Base-by-base conservation (phyloP, 345 rosid genomes). In the Rhizophora apiculata region DNA sequence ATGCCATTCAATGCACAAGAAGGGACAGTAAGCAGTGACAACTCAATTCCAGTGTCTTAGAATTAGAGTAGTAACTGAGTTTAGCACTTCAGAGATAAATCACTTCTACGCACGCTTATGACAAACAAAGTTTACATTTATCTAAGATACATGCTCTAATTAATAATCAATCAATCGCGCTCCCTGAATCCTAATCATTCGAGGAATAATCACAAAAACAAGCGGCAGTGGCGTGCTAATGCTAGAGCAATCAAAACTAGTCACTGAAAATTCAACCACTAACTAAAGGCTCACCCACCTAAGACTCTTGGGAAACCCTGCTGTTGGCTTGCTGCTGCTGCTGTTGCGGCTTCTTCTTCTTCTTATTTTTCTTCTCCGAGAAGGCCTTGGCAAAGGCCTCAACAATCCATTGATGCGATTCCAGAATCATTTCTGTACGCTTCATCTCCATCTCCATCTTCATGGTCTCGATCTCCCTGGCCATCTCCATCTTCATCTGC, bases 371-470 rank as follows among this genome's bases (percentile, higher is more conserved):
- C 83, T 81, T 81, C 71, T 89, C 95, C 0, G 88, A 76, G 48
- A 87, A 80, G 3, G 84, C 87, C 72, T 84, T 87, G 0, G 95
- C 86, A 71, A 94, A 91, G 0, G 96, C 83, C 63, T 89, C 95
- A 43, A 91, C 85, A 27, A 91, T 85, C 68, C 87, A 74, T 74
- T 91, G 95, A 71, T 94, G 98, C 0, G 96, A 91, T 37, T 91
- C 93, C 72, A 94, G 67, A 57, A 94, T 81, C 98, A 94, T 88
- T 80, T 85, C 85, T 0, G 96, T 92, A 22, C 90, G 80, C 86
- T 91, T 92, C 93, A 88, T 85, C 83, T 91, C 97, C 87, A 86
- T 91, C 8, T 90, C 96, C 93, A 92, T 92, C 46, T 95, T 85
- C 96, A 83, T 88, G 0, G 78, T 79, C 75, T 94, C 99, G 1